Base-by-base conservation (phyloP, 1,284 basidiomycete species). In the Trametes hirsuta region DNA sequence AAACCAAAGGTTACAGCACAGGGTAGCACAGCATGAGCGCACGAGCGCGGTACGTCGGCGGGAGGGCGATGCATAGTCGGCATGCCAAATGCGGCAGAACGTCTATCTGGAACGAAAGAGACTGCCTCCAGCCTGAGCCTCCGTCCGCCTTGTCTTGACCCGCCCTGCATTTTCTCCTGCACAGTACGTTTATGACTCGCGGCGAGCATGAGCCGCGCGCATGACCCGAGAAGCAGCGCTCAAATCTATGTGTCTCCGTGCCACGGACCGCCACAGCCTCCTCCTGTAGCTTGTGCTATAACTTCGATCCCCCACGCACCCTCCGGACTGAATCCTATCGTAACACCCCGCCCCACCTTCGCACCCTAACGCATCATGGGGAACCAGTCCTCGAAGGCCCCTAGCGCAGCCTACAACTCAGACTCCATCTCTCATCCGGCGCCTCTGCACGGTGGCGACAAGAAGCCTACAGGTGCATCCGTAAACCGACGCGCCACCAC, bases 401-500 rank as follows among this genome's bases (percentile, higher is more conserved):
- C 64, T 4, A 62, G 61, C 39, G 46, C 54, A 4, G 35, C 53
- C 11, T 64, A 55, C 52, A 50, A 48, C 41, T 49, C 59, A 4
- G 49, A 39, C 24, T 46, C 51, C 18, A 58, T 46, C 30, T 58
- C 55, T 44, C 47, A 46, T 37, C 51, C 51, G n/a, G 37, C 52
- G n/a, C 46, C 52, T 6, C 52, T 62, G 18, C 54, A 37, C 30
- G 47, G 51, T 15, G 53, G 53, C 37, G 49, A 53, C 57, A 59
- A 57, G 47, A 55, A 30, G 21, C 11, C 47, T 37, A 44, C 30
- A 12, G 58, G 54, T n/a, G 46, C 57, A 37, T 40, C 25, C 9
- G 44, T 63, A 39, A 53, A 52, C 46, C 59, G 64, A 10, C 64
- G 64, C 22, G 60, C 60, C 40, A 60, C 64, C 30, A 47, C 64